Conservation (phyloP, 2,329 filamentous ascomycete genomes). For the Onygena corvina region DNA sequence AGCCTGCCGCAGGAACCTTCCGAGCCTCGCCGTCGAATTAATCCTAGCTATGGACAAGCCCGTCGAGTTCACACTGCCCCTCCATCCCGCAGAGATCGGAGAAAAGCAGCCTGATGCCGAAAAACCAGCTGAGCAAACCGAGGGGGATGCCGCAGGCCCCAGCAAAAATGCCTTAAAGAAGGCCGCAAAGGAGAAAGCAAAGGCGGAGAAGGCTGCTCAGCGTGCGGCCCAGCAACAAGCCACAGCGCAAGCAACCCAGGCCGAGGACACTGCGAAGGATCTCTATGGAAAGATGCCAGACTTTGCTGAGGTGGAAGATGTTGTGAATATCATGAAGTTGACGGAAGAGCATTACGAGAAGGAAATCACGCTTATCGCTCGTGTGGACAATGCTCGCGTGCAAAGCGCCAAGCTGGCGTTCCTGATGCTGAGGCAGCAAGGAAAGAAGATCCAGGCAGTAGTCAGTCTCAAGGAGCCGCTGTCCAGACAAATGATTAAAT, state of each 20-base stretch:
- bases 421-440: constrained; percentile 67
- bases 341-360: constrained; percentile 54
- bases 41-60: constrained; percentile 14
- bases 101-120: constrained; percentile 8
- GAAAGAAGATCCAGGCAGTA: constrained; percentile 73
- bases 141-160: constrained; percentile 35
- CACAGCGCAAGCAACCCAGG: constrained; percentile 52
- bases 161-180: constrained; percentile 80
- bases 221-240: constrained; percentile 64
- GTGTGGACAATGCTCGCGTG: constrained; percentile 74
- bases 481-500: constrained; percentile 90
- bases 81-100: constrained; percentile 11
- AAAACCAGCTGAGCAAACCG: constrained; percentile 15
- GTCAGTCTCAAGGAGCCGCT: constrained; percentile 52
- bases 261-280: constrained; percentile 50
- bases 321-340: constrained; percentile 45
- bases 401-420: constrained; percentile 89
- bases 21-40: background rate
- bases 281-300: constrained; percentile 65
- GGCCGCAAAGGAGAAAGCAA: constrained; percentile 79
- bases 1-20: background rate
- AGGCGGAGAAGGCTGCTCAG: constrained; percentile 62
- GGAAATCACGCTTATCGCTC: constrained; percentile 62
- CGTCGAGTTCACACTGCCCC: constrained; percentile 12
- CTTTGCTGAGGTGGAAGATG: constrained; percentile 45